Conservation (phyloP, 371 early-diverging fungal genomes). For the Mucor mucedo region DNA sequence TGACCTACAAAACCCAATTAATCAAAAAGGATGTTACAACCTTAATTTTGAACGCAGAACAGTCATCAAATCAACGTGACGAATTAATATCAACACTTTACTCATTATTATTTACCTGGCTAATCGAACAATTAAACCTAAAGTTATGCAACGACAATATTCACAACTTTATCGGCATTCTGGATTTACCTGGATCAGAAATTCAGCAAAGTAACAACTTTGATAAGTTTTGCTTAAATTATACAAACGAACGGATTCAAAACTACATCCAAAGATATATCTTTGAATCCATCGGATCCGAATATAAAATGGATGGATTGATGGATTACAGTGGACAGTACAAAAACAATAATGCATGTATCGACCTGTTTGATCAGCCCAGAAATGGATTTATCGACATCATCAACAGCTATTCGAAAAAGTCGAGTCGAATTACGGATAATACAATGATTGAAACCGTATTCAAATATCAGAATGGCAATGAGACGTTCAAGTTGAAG, state of each 20-base stretch:
- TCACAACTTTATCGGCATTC: conserved; percentile 76
- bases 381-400: conserved; percentile 44
- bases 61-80: conserved; percentile 80
- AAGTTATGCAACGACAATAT: conserved; percentile 67
- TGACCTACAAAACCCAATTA: conserved; percentile 84
- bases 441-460: conserved; percentile 46
- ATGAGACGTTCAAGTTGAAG: conserved; percentile 50
- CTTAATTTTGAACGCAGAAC: conserved; percentile 77
- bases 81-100: conserved; percentile 79
- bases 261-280: conserved; percentile 69
- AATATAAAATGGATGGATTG: conserved; percentile 63
- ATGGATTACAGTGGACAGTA: conserved; percentile 48
- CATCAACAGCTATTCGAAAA: conserved; percentile 13
- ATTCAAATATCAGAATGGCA: conserved; percentile 46
- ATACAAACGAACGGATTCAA: conserved; percentile 84
- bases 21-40: conserved; percentile 86
- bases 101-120: conserved; percentile 84
- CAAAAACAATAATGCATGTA: conserved; percentile 54
- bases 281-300: conserved; percentile 60
- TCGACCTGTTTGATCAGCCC: conserved; percentile 56
- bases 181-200: conserved; percentile 61
- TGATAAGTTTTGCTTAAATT: conserved; percentile 71
- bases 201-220: conserved; percentile 23
- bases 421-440: conserved; percentile 26
- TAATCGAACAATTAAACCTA: conserved; percentile 89